These are phyloP conservation scores for Elsinoe australis DNA, from an alignment of 2,329 filamentous ascomycete species.

Conservation along the genomic window DNA sequence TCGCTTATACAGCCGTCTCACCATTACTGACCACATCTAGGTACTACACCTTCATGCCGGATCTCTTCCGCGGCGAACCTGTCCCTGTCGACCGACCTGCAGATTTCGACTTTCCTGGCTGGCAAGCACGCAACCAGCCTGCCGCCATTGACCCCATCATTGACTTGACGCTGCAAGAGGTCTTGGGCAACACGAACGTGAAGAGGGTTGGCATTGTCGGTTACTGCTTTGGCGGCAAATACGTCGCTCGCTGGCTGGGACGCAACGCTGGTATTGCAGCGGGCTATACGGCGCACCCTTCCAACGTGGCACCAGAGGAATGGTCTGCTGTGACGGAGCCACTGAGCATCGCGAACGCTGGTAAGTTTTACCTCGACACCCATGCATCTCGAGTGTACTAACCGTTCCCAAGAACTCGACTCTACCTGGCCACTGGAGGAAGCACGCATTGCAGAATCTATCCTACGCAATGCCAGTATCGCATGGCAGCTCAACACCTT, in stretches of 20 bases:
- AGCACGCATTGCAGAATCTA: constrained; percentile 39
- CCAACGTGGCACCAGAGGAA: constrained; percentile 58
- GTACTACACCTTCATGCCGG: constrained; percentile 30
- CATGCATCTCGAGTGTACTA: neutral
- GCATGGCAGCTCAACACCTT: constrained; percentile 68
- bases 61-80: constrained; percentile 31
- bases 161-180: constrained; percentile 33
- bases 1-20: neutral
- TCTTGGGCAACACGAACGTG: constrained; percentile 45
- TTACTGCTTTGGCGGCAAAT: constrained; percentile 74
- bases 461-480: constrained; percentile 42
- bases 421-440: constrained; percentile 5
- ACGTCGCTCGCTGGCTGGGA: constrained; percentile 56
- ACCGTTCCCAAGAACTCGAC: neutral
- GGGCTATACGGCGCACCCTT: constrained; percentile 64
- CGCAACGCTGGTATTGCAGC: constrained; percentile 49
- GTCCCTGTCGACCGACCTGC: constrained; percentile 25
- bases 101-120: constrained; percentile 36
- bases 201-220: constrained; percentile 58
- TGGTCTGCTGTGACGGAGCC: constrained; percentile 59
- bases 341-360: constrained; percentile 50
- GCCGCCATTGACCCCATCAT: constrained; percentile 43
- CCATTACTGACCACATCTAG: constrained; percentile 25
- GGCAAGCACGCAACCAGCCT: constrained; percentile 39
- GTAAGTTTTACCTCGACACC: neutral